Conservation (phyloP, 192 early-diverging fungal species). For the Mycoemilia scoparia region DNA sequence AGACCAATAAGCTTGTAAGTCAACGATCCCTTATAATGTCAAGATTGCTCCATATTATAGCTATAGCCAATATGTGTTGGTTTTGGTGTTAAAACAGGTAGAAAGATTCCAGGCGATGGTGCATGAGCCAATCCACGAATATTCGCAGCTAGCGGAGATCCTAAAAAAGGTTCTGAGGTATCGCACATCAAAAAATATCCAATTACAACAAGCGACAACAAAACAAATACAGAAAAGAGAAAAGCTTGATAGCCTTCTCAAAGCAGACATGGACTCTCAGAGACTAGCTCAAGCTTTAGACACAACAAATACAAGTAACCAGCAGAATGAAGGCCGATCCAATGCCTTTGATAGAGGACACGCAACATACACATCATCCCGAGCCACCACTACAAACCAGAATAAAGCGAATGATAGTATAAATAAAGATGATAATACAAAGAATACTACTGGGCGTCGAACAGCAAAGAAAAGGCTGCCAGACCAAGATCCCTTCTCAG, state of each 20-base stretch:
- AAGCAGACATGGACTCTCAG: conserved; percentile 53
- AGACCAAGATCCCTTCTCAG: too few species aligned
- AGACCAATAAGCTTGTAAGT: conserved; percentile 47
- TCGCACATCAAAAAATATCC: conserved; percentile 70
- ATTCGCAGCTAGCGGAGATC: conserved; percentile 69
- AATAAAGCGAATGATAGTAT: not conserved
- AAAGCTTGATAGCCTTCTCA: conserved; percentile 36
- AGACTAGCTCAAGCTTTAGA: conserved; percentile 47
- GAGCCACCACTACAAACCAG: not conserved
- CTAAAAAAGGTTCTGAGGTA: conserved; percentile 76
- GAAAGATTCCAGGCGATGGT: conserved; percentile 73
- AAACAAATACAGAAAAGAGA: conserved; percentile 53
- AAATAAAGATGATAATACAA: conserved; percentile 1
- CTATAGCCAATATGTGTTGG: not conserved
- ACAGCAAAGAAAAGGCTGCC: not conserved
- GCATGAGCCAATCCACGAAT: conserved; percentile 70
- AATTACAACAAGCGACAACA: conserved; percentile 59
- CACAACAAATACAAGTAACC: conserved; percentile 1
- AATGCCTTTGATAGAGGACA: too few species aligned
- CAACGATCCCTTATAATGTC: too few species aligned
- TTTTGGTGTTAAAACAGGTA: too few species aligned
- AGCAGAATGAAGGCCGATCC: conserved; percentile 2
- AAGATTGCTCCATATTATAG: not conserved
- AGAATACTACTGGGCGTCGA: conserved; percentile 8
- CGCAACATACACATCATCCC: too few species aligned